phyloP scores from a whole-genome alignment of 2,329 filamentous ascomycete genomes.

The Penicillium sp. region DNA sequence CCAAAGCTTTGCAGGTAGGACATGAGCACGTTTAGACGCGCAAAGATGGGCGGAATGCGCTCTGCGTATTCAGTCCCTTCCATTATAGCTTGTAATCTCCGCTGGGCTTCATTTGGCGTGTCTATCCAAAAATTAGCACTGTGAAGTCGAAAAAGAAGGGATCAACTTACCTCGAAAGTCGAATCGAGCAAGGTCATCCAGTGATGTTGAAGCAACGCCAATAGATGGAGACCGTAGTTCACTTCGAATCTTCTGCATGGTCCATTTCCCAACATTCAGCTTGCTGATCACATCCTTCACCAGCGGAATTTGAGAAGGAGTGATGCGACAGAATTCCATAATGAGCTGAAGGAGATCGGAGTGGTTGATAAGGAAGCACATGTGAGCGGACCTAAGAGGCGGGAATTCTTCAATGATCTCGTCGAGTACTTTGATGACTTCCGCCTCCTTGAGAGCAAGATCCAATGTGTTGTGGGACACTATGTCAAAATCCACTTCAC shows the following conservation, averaged over 20 bases:
- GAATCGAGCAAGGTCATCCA: slow-evolving; percentile 86
- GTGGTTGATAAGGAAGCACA: slow-evolving; percentile 91
- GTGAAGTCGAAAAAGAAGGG: slow-evolving; percentile 45
- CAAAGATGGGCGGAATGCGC: slow-evolving; percentile 58
- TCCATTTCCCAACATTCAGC: slow-evolving; percentile 75
- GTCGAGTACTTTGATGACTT: slow-evolving; percentile 90
- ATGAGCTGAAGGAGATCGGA: slow-evolving; percentile 80
- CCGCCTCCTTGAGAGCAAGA: slow-evolving; percentile 83
- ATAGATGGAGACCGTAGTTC: slow-evolving; percentile 79
- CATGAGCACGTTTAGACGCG: slow-evolving; percentile 74
- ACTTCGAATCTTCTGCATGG: slow-evolving; percentile 77
- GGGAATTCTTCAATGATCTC: slow-evolving; percentile 83
- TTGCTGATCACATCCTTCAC: slow-evolving; percentile 84
- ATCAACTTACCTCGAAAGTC: slow-evolving; percentile 70
- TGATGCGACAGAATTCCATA: slow-evolving; percentile 86
- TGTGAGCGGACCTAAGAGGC: slow-evolving; percentile 64
- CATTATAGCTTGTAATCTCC: slow-evolving; percentile 58
- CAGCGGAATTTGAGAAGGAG: slow-evolving; percentile 61
- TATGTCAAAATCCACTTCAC: slow-evolving; percentile 95
- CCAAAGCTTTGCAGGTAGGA: slow-evolving; percentile 73
- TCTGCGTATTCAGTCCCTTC: slow-evolving; percentile 54
- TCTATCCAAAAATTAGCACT: slow-evolving; percentile 56
- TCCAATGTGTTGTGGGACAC: slow-evolving; percentile 79
- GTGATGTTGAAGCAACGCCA: slow-evolving; percentile 79
- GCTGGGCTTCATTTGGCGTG: slow-evolving; percentile 69